Evolutionary conservation across 257 asterid species (phyloP), one percentile per base, ranked within the genome.

Genomic region (Fraxinus quadrangulata): DNA sequence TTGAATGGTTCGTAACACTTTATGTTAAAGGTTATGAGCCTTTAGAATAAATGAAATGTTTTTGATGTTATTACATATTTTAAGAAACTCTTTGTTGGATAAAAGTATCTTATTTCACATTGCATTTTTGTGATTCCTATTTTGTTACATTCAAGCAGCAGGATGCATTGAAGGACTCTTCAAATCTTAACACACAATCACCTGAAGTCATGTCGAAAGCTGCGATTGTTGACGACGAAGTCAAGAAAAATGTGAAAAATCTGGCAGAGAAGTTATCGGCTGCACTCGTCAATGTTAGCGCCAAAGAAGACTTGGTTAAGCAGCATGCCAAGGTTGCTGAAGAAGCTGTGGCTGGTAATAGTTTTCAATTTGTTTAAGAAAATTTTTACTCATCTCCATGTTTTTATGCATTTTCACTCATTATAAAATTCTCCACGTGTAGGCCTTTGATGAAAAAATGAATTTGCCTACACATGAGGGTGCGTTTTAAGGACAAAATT

Each of bases 291-390:
- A 92, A 92, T 83, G 88, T 90, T 24, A 84, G 94, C 30, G 92
- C 94, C 37, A 92, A 90, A 82, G 96, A 92, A 78, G 96, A 92
- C 47, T 80, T 92, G 21, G 97, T 90, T 75, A 92, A 92, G 85
- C 97, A 92, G 85, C 97, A 92, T 74, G 88, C 92, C 11, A 92
- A 89, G 84, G 96, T 92, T 51, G 96, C 96, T 26, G 96, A 90
- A 88, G 97, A 92, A 88, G 97, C 97, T 83, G 94, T 92, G 11
- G 96, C 92, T 80, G 96, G 97, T 92, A 87, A 73, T 73, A 24
- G 1, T 76, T 28, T 42, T 3, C 34, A 39, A n/a, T 70, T 37
- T 37, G 40, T 54, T 21, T 19, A 21, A 40, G 28, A 40, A 70
- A 70, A 6, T 21, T 37, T 23, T 70, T 70, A 70, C 14, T 36